A percentile compares a stretch with the other conserved stretches of the same genome.
phyloP scores from a whole-genome alignment of 2,329 filamentous ascomycete genomes.

The Aspergillus luchuensis region DNA sequence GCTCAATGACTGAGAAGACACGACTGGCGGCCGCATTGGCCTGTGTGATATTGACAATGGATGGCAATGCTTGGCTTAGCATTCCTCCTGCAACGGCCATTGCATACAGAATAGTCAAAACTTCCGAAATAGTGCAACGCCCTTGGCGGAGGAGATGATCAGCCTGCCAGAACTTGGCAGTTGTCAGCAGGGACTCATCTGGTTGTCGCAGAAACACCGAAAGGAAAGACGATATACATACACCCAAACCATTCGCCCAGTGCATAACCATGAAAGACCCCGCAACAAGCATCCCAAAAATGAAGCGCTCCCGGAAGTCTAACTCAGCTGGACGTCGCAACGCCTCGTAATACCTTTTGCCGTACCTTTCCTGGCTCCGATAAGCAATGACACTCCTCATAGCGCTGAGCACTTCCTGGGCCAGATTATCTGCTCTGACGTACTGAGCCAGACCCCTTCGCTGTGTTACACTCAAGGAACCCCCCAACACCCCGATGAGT shows the following conservation, averaged over 20 bases:
- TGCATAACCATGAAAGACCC: conserved; percentile 7
- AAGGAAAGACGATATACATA: conserved; percentile 1
- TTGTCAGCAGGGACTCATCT: background rate
- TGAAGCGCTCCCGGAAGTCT: conserved; percentile 7
- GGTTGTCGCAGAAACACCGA: background rate
- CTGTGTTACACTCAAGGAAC: background rate
- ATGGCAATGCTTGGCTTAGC: conserved; percentile 15
- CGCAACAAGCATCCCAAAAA: conserved; percentile 10
- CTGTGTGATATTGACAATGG: conserved; percentile 21
- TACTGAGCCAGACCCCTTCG: background rate
- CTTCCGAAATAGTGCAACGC: conserved; percentile 10
- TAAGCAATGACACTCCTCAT: conserved; percentile 11
- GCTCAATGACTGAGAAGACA: conserved; percentile 41
- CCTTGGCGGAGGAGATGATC: conserved; percentile 2
- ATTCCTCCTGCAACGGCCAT: conserved; percentile 10
- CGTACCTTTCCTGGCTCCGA: conserved; percentile 8
- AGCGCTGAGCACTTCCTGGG: conserved; percentile 9
- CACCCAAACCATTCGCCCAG: conserved; percentile 14
- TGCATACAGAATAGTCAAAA: conserved; percentile 14
- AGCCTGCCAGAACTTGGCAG: conserved; percentile 13
- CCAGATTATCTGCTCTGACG: conserved; percentile 1
- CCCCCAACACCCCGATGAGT: conserved; percentile 7
- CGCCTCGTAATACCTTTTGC: conserved; percentile 1
- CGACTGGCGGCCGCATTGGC: conserved; percentile 11
- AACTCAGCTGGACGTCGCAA: background rate